A percentile compares a stretch with the other conserved stretches of the same genome.
These are phyloP conservation scores for Geotrichum fermentans DNA, from an alignment of 1,139 yeast species.

Conservation along the genomic window DNA sequence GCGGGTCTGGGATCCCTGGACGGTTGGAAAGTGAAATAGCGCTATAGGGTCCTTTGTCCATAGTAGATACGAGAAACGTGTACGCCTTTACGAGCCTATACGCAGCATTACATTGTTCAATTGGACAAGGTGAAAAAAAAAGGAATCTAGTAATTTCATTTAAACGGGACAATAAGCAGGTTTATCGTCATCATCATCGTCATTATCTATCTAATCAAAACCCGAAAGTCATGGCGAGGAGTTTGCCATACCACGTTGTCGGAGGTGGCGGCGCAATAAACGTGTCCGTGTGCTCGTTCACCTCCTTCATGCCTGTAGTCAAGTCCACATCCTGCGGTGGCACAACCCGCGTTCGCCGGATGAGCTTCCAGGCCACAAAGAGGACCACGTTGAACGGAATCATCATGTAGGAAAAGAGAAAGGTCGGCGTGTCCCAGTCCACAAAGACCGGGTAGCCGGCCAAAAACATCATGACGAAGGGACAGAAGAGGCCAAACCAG, in stretches of 20 bases:
- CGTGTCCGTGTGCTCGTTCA: constrained; percentile 40
- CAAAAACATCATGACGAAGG: constrained; percentile 58
- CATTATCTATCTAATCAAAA: no score
- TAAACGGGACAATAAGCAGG: no score
- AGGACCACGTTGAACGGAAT: constrained; percentile 57
- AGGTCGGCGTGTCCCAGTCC: constrained; percentile 55
- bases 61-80: no score
- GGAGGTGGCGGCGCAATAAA: constrained; percentile 19
- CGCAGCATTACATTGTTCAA: no score
- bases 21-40: no score
- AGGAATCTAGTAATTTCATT: no score
- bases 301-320: constrained; percentile 50
- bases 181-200: no score
- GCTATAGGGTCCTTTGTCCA: no score
- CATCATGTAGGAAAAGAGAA: constrained; percentile 64
- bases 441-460: constrained; percentile 66
- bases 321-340: constrained; percentile 53
- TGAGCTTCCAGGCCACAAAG: constrained; percentile 52
- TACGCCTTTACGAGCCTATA: no score
- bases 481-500: constrained; percentile 40
- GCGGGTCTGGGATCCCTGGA: no score
- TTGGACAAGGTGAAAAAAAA: no score
- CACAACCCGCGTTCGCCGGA: constrained; percentile 50
- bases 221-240: constrained; percentile 5
- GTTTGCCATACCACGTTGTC: constrained; percentile 21